Evolutionary conservation across 2,329 filamentous ascomycete species (phyloP).

Genomic region (Phaeosphaeriaceae sp.): DNA sequence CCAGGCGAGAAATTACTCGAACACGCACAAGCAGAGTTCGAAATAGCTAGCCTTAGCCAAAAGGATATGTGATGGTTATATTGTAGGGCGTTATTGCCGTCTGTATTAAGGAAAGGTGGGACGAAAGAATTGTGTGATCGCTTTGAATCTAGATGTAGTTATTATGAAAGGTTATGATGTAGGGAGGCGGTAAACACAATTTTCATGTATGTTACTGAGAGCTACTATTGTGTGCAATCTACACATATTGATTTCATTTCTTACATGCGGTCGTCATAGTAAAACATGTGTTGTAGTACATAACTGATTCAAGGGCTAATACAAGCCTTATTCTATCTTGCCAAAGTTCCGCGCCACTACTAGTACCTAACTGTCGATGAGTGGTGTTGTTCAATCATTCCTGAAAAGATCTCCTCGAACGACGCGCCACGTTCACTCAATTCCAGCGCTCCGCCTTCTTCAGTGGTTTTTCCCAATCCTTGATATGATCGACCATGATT

Average conservation of each 20-base stretch:
- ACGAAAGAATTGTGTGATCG: not conserved
- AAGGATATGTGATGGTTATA: not conserved
- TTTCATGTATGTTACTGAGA: not conserved
- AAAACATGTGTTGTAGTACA: no score
- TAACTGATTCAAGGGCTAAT: no score
- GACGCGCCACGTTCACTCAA: constrained; percentile 16
- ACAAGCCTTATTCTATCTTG: no score
- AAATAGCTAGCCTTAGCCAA: not conserved
- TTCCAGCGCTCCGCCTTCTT: constrained; percentile 52
- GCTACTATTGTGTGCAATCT: not conserved
- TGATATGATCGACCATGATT: constrained; percentile 85
- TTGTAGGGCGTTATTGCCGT: not conserved
- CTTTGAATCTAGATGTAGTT: not conserved
- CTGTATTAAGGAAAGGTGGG: not conserved
- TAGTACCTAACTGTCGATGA: no score
- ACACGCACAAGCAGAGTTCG: not conserved
- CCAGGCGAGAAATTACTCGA: not conserved
- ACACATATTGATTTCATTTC: no score
- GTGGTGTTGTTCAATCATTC: not conserved
- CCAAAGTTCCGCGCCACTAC: no score
- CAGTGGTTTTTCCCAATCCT: constrained; percentile 70
- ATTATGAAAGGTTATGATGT: not conserved
- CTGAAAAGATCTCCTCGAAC: no score
- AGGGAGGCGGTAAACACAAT: not conserved
- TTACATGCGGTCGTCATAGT: no score